Evolutionary conservation across 2,329 filamentous ascomycete genomes (phyloP), one percentile per base, ranked within the genome.

Genomic region (Juglanconis sp.): DNA sequence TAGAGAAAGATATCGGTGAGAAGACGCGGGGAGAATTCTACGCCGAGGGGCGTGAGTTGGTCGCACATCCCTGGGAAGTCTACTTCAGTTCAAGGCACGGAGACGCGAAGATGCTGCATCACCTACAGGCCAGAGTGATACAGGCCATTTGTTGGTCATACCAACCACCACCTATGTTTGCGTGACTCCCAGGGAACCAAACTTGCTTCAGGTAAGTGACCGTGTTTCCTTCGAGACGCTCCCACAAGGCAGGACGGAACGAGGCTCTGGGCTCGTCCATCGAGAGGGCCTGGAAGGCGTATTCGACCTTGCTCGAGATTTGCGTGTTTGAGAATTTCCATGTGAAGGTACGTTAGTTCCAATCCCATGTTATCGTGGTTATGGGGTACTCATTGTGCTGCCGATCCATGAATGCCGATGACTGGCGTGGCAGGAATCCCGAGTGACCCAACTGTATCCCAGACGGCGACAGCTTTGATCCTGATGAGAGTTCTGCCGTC

Each of bases 171-270:
- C 85, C 85, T 46, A 87, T 81, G 64, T 87, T 84, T 8, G 81
- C 82, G 68, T 89, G 87, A 56, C 79, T 80, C 10, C 86, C 86
- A 0, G 85, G 82, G 67, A 89, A 89, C 81, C 82, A 84, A 13
- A 72, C 70, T 65, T 74, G 72, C 61, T 68, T 69, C 5, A 74
- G 66, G 31, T 68, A 64, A 1, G 72, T 73, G 47, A 51, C 60
- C 1, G 60, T 61, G 63, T 69, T 71, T 7, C 64, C 66, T 2
- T 68, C 65, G 9, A 69, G 51, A 2, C 69, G 68, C 59, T 76
- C 73, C 77, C 77, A 79, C n/a, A 80, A 61, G 1, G 77, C 72
- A 4, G 77, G 77, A 1, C 68, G 59, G 63, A 78, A 80, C 15
- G 68, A 69, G n/a, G 66, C 68, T 40, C 80, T 73, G 38, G 75